Base-by-base conservation (phyloP, 768 basidiomycete species). In the Jaapia argillacea region DNA sequence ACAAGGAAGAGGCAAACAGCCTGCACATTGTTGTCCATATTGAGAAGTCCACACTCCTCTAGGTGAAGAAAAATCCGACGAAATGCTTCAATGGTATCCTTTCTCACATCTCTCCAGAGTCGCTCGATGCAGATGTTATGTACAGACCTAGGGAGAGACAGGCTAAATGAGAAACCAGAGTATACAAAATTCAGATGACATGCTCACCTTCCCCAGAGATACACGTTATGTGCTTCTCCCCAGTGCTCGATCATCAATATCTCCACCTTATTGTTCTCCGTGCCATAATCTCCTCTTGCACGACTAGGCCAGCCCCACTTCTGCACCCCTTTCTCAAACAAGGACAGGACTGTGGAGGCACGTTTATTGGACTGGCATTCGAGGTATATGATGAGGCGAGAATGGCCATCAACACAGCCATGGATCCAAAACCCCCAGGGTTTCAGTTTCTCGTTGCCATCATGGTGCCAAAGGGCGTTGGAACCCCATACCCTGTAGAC, bases 141-240 rank as follows among this genome's bases (percentile, higher is more conserved):
- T n/a, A 52, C 51, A 23, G 44, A 51, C 41, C 50, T 51, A 24
- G 14, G 18, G 5, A 42, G 3, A 45, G 23, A 7, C n/a, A 1
- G 13, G 36, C 25, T 3, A 38, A 14, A 10, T 3, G n/a, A 36
- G 31, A 20, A 12, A 40, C n/a, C 16, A 33, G 5, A 4, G 47
- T 16, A 23, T 21, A 5, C 18, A 39, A 18, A 18, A 22, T 3
- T 33, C 10, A 16, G 28, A 10, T 10, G 16, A 16, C 7, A 5
- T 5, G 46, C 48, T 16, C 25, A 54, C 54, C 43, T 38, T 0
- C 54, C 54, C 49, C 53, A 54, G n/a, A 55, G 50, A 45, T 56
- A 56, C 1, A 54, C 52, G 3, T 46, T 44, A 10, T 48, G 45
- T 6, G 21, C 33, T 4, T 13, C 23, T 2, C 54, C 54, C 6